Evolutionary conservation across 768 basidiomycete species (phyloP).

Genomic region (Collybia sp.): DNA sequence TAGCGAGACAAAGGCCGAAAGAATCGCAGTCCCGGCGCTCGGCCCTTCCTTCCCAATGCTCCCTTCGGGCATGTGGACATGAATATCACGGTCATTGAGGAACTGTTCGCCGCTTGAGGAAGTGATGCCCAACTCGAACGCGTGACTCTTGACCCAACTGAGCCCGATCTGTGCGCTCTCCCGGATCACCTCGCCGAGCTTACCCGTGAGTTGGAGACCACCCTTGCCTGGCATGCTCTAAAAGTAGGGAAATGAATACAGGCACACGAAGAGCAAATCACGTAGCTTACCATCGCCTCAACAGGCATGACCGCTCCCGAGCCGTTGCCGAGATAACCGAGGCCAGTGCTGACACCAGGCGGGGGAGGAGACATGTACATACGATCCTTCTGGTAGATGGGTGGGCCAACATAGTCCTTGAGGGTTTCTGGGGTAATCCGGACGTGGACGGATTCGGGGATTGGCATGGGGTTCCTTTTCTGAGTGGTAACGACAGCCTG

Average conservation of each 20-base stretch:
- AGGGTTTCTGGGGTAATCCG: slow-evolving; percentile 82
- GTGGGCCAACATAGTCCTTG: slow-evolving; percentile 96
- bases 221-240: slow-evolving; percentile 98
- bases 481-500: slow-evolving; percentile 59
- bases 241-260: slow-evolving; percentile 3
- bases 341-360: slow-evolving; percentile 89
- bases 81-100: slow-evolving; percentile 82
- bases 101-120: slow-evolving; percentile 66
- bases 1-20: slow-evolving; percentile 87
- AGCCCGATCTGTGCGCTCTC: slow-evolving; percentile 95
- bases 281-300: slow-evolving; percentile 74
- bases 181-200: slow-evolving; percentile 96
- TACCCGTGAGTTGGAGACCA: slow-evolving; percentile 87
- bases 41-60: slow-evolving; percentile 95
- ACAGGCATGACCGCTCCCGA: slow-evolving; percentile 97
- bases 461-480: slow-evolving; percentile 72
- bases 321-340: slow-evolving; percentile 96
- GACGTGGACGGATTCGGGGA: slow-evolving; percentile 78
- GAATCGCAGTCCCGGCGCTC: slow-evolving; percentile 90
- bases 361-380: slow-evolving; percentile 81
- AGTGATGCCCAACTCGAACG: slow-evolving; percentile 86
- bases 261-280: neutral
- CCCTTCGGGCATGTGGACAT: slow-evolving; percentile 97
- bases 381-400: slow-evolving; percentile 91
- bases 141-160: slow-evolving; percentile 90